These are phyloP conservation scores for Crithidia mellificae DNA, from an alignment of 208 protist genomes.

Conservation along the genomic window DNA sequence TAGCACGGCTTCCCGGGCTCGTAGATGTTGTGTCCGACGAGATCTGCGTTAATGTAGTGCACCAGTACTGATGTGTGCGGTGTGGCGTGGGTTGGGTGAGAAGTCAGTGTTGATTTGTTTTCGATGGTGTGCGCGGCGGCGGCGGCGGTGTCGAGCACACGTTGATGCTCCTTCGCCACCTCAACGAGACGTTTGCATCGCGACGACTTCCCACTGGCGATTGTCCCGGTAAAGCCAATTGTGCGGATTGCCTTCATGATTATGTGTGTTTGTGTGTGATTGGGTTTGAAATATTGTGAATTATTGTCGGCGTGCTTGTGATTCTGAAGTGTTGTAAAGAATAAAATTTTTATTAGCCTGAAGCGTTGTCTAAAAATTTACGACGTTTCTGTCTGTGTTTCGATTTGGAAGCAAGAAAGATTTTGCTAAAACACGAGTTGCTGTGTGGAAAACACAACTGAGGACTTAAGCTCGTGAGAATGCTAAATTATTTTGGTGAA, in stretches of 20 bases:
- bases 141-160: neutral
- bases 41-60: constrained; percentile 67
- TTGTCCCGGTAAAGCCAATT: constrained; percentile 78
- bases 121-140: neutral
- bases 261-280: neutral
- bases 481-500: no score
- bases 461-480: no score
- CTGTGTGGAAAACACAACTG: no score
- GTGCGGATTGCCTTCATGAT: constrained; percentile 27
- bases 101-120: neutral
- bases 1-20: constrained; percentile 70
- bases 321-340: no score
- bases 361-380: no score
- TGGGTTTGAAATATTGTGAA: no score
- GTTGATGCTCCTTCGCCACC: constrained; percentile 28
- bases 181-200: constrained; percentile 62
- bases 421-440: no score
- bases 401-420: no score
- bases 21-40: constrained; percentile 73
- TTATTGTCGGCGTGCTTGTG: neutral
- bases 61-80: constrained; percentile 22
- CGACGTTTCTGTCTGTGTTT: no score
- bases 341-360: no score
- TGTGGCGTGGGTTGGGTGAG: neutral
- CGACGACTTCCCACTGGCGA: constrained; percentile 78